Conservation (phyloP, 2,329 filamentous ascomycete genomes). For the Beauveria medogensis region DNA sequence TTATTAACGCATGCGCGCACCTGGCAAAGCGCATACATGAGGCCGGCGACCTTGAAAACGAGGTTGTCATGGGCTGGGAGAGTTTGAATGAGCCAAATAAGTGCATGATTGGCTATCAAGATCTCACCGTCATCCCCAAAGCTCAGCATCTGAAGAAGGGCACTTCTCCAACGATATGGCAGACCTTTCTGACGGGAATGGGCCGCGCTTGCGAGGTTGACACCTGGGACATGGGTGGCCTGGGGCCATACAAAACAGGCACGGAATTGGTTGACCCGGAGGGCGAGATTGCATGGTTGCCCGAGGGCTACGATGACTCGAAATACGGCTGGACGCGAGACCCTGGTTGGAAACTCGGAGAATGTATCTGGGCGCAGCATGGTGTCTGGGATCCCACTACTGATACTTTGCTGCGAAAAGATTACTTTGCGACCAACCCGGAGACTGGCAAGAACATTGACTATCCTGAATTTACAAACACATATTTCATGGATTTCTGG, state of each 20-base stretch:
- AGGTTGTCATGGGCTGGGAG: slow-evolving; percentile 91
- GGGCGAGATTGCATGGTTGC: slow-evolving; percentile 77
- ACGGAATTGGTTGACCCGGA: slow-evolving; percentile 77
- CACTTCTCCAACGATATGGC: slow-evolving; percentile 88
- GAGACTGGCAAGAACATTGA: slow-evolving; percentile 64
- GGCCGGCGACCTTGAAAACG: slow-evolving; percentile 78
- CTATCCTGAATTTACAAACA: slow-evolving; percentile 82
- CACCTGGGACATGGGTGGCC: slow-evolving; percentile 86
- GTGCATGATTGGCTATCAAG: slow-evolving; percentile 74
- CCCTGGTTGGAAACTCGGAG: slow-evolving; percentile 81
- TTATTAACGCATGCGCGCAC: slow-evolving; percentile 69
- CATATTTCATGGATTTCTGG: slow-evolving; percentile 84
- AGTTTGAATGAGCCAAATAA: slow-evolving; percentile 92
- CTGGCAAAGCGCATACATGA: slow-evolving; percentile 80
- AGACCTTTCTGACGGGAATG: slow-evolving; percentile 84
- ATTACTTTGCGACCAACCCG: slow-evolving; percentile 81
- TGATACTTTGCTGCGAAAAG: slow-evolving; percentile 69
- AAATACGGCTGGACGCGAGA: slow-evolving; percentile 88
- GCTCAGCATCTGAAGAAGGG: slow-evolving; percentile 91
- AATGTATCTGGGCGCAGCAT: slow-evolving; percentile 95
- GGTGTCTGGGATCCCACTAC: slow-evolving; percentile 83
- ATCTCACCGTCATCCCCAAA: slow-evolving; percentile 71
- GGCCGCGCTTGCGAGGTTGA: slow-evolving; percentile 84
- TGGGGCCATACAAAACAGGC: slow-evolving; percentile 88
- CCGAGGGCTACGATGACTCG: slow-evolving; percentile 73